Conservation (phyloP, 805 yeast species). For the Starmerella apicola region DNA sequence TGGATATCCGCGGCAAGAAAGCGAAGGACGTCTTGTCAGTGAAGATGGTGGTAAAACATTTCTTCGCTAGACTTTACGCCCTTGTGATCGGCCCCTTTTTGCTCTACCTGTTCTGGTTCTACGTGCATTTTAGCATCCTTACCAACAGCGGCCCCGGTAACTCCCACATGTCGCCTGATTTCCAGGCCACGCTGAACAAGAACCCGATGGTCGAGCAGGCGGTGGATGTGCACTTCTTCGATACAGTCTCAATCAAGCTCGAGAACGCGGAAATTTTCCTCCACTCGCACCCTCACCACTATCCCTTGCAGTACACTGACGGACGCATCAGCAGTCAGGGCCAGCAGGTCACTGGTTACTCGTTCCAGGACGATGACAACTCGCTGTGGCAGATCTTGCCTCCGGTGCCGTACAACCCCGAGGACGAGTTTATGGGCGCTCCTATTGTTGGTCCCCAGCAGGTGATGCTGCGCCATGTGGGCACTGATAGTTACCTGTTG, state of each 20-base stretch:
- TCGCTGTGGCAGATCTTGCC: conserved; percentile 51
- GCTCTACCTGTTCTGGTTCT: conserved; percentile 63
- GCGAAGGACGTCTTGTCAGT: conserved; percentile 18
- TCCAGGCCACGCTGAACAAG: conserved; percentile 74
- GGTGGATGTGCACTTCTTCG: conserved; percentile 49
- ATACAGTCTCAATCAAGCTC: conserved; percentile 51
- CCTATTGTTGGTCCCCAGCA: conserved; percentile 46
- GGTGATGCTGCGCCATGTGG: conserved; percentile 59
- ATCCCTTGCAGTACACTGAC: conserved; percentile 88
- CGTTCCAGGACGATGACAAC: conserved; percentile 66
- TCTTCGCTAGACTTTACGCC: conserved; percentile 54
- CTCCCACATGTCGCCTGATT: conserved; percentile 74
- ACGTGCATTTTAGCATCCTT: conserved; percentile 64
- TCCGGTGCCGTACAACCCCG: conserved; percentile 29
- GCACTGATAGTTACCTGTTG: conserved; percentile 65
- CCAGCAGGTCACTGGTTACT: conserved; percentile 89
- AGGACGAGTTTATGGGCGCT: conserved; percentile 22
- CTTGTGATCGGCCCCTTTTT: conserved; percentile 60
- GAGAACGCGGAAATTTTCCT: conserved; percentile 51
- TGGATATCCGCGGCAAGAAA: conserved; percentile 71
- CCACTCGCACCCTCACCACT: conserved; percentile 77
- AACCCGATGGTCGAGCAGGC: conserved; percentile 57
- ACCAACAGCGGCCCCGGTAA: conserved; percentile 86
- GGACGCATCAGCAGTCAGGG: conserved; percentile 91
- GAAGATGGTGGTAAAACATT: conserved; percentile 37